Percentiles rank a stretch among this genome's conserved stretches.
Conservation (phyloP, 2,329 filamentous ascomycete species). For the Curvularia lunata region DNA sequence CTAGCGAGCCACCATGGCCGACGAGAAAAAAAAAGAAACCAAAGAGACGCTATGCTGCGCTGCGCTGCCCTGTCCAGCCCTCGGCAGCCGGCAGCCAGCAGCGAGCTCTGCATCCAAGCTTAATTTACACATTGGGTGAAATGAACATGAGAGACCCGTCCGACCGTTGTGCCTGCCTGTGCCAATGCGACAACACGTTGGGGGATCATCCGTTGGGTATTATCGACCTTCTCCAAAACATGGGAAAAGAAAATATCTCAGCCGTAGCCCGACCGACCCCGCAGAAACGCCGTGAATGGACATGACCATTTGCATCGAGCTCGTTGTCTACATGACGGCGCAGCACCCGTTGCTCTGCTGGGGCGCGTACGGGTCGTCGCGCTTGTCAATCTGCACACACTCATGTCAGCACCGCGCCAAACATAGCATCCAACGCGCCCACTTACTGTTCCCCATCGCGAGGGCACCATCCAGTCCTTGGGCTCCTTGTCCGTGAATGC, state of each 20-base stretch:
- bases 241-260: conserved; percentile 44
- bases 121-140: conserved; percentile 52
- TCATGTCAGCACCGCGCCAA: conserved; percentile 28
- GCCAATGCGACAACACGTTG: conserved; percentile 34
- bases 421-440: neutral
- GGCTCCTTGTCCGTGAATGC: conserved; percentile 94
- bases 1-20: conserved; percentile 31
- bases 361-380: conserved; percentile 97
- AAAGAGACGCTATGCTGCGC: conserved; percentile 32
- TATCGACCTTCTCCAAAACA: conserved; percentile 44
- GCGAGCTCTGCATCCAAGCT: conserved; percentile 40
- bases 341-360: conserved; percentile 94
- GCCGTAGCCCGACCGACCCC: conserved; percentile 45
- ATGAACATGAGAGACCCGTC: conserved; percentile 44
- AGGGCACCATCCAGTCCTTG: conserved; percentile 98
- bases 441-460: conserved; percentile 84
- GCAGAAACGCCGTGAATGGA: conserved; percentile 48
- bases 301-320: conserved; percentile 42
- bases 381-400: conserved; percentile 74
- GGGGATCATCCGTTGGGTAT: conserved; percentile 43
- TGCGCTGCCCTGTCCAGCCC: conserved; percentile 41
- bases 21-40: conserved; percentile 32
- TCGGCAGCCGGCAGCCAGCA: conserved; percentile 35
- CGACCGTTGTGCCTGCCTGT: conserved; percentile 37
- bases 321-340: conserved; percentile 77